Base-by-base conservation (phyloP, 2,329 filamentous ascomycete species). In the Lachnum nothofagi region DNA sequence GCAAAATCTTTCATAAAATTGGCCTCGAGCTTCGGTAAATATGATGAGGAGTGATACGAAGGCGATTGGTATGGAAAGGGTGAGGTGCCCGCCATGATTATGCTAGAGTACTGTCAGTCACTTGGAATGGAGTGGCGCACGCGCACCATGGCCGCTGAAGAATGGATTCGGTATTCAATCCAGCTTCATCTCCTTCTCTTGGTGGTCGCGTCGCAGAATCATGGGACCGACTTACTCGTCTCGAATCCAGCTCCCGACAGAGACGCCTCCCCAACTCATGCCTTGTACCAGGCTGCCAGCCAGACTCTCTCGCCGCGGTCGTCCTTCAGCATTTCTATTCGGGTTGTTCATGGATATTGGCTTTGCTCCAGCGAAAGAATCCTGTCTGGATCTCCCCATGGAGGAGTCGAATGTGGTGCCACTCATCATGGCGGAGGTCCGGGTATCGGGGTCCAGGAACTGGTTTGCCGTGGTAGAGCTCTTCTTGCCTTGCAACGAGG, bases 1-100 rank as follows among this genome's bases (percentile, higher is more conserved):
- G 86, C 86, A 70, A 97, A 97, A 71, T 97, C 91, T 69, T 86
- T 86, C 88, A 97, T 94, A 68, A 96, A 98, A 65, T 91, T 93
- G 53, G 91, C 91, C 70, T 98, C 93, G 65, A 96, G 82, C 69
- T 95, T 96, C 8, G 91, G 91, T 1, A 96, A 79, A 66, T 97
- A 97, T 22, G 93, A 97, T 5, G 91, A 95, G 1, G 91, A 97
- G 69, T 97, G 91, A 62, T 89, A 94, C 1, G 91, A 96, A 0
- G 93, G 89, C n/a, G 91, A 95, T 67, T 91, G 86, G 61, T 91
- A 80, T 51, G 82, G 77, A 64, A 91, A 95, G 9, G 93, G 93
- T n/a, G 93, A 97, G 16, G 90, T 96, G 63, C 93, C 91, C 52
- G 88, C 83, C 88, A 96, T 96, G 67, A 94, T 85, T 65, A 96